Evolutionary conservation across 2,329 filamentous ascomycete species (phyloP), one percentile per base, ranked within the genome.

Genomic region (Talaromyces rugulosus): DNA sequence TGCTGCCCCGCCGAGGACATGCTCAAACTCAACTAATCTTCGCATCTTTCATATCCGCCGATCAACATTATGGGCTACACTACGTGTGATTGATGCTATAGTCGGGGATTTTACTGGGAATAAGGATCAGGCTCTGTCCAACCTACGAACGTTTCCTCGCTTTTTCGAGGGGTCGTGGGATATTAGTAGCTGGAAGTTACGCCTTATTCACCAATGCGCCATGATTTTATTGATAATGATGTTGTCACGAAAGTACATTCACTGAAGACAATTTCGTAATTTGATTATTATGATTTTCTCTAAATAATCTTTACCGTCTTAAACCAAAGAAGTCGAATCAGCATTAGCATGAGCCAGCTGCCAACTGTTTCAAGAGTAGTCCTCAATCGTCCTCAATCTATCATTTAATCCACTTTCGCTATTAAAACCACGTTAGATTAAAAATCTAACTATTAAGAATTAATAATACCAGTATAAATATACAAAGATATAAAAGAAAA

Each of bases 1-100:
- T 57, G 55, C 18, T 57, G 55, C 23, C 36, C 55, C 16, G 55
- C 36, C 18, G 44, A 51, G 18, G 27, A 51, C 12, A 51, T 66
- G 62, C 53, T 63, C 60, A 47, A 31, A 34, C 56, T 59, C 60
- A 56, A 44, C 60, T 63, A 63, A 44, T 62, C 42, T 51, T 36
- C 18, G 61, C 16, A 40, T 14, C 5, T 6, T 40, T 40, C 36
- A 40, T n/a, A 40, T 40, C 36, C 36, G 36, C 36, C 36, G 36
- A n/a, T 40, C n/a, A 5, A 40, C 1, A n/a, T 40, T 4, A 40
- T 7, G 16, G 3, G 36, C n/a, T 40, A 40, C 36, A 40, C 14
- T 16, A 40, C 16, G 14, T n/a, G n/a, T 6, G 14, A 6, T n/a
- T 40, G 16, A 16, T 16, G 14, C 5, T 40, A 40, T 40, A 6